A percentile compares a stretch with the other conserved stretches of the same genome.
Conservation (phyloP, 2,329 filamentous ascomycete species). For the Fusarium sp. region DNA sequence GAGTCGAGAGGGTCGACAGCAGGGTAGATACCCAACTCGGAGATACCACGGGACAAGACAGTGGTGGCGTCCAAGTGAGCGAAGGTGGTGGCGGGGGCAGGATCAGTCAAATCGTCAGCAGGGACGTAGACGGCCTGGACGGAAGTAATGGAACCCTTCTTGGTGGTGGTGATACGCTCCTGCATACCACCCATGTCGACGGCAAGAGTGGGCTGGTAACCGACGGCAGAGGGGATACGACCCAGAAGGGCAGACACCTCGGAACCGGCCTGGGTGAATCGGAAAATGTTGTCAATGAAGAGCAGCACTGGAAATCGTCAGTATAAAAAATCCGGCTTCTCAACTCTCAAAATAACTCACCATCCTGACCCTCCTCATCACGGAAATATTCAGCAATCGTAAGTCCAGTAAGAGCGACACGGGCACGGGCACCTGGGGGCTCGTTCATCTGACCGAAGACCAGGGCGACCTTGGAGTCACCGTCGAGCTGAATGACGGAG, state of each 20-base stretch:
- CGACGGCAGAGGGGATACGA: conserved; percentile 99
- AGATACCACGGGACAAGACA: conserved; percentile 99
- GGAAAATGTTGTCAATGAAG: conserved; percentile 99
- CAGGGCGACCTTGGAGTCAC: conserved; percentile 98
- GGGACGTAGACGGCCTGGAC: conserved; percentile 99
- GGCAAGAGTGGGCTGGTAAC: conserved; percentile 98
- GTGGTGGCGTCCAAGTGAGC: conserved; percentile 99
- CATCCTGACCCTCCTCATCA: conserved; percentile 84
- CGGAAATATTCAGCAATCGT: conserved; percentile 77
- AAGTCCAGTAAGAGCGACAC: conserved; percentile 90
- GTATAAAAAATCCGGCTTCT: background rate
- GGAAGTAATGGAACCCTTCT: conserved; percentile 99
- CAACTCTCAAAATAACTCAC: conserved; percentile 57
- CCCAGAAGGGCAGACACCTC: conserved; percentile 99
- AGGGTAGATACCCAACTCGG: conserved; percentile 99
- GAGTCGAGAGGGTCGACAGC: conserved; percentile 99
- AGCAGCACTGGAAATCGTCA: conserved; percentile 76
- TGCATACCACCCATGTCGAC: conserved; percentile 99
- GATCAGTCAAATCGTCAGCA: conserved; percentile 99
- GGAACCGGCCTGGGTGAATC: conserved; percentile 99
- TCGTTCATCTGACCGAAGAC: conserved; percentile 99
- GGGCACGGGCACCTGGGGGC: conserved; percentile 98
- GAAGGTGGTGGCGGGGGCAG: conserved; percentile 98
- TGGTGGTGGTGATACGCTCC: conserved; percentile 99
- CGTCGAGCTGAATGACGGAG: conserved; percentile 98